Percentiles rank a stretch among this genome's conserved stretches.
These are phyloP conservation scores for Pestalotiopsis sp. DNA, from an alignment of 2,329 filamentous ascomycete species.

Conservation along the genomic window DNA sequence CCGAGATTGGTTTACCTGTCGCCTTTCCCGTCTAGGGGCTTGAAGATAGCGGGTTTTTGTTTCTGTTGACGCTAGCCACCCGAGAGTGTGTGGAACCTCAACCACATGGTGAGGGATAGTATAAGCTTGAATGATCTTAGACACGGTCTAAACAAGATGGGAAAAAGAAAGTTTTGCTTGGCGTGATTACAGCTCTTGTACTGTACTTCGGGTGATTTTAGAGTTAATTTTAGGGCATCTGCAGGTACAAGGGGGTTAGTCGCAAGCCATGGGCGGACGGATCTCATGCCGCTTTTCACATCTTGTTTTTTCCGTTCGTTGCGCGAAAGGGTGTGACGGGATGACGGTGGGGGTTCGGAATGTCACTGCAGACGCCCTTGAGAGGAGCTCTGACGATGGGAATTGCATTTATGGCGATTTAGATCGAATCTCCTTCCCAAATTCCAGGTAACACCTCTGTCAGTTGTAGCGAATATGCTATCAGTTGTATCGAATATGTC, in stretches of 20 bases:
- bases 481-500: background rate
- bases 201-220: conserved; percentile 2
- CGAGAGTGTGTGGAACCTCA: background rate
- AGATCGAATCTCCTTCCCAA: no score
- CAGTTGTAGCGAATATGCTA: no score
- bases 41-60: background rate
- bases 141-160: background rate
- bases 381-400: no score
- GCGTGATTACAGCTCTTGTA: background rate
- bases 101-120: background rate
- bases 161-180: background rate
- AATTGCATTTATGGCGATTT: no score
- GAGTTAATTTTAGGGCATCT: conserved; percentile 6
- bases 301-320: background rate
- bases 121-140: background rate
- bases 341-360: background rate
- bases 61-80: background rate
- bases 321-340: background rate
- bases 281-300: conserved; percentile 8
- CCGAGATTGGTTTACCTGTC: background rate
- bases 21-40: background rate
- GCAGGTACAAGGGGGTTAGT: conserved; percentile 6
- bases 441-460: no score
- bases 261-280: background rate
- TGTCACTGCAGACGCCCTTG: no score